Conservation (phyloP, 2,329 filamentous ascomycete genomes). For the Colletotrichum orchidophilum region DNA sequence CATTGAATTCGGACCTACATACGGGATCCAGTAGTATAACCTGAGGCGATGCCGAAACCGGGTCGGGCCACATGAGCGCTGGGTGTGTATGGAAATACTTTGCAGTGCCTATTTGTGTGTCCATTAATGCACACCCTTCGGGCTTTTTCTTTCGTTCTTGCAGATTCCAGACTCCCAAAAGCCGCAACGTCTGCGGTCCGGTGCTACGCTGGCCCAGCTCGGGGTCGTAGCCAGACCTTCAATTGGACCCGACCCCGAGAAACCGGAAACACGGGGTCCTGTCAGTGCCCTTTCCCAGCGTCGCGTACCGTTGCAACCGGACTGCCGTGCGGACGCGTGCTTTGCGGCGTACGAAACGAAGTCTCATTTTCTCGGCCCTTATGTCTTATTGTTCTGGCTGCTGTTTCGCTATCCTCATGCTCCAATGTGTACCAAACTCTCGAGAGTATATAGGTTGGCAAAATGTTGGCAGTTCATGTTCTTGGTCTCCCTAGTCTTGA, state of each 20-base stretch:
- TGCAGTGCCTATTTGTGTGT: neutral
- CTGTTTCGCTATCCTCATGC: neutral
- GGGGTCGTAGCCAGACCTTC: slow-evolving; percentile 11
- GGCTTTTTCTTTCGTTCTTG: neutral
- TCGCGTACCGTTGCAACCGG: neutral
- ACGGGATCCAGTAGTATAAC: neutral
- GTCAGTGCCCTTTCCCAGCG: neutral
- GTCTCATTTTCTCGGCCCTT: neutral
- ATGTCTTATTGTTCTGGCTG: neutral
- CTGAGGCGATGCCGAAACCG: neutral
- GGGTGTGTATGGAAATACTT: neutral
- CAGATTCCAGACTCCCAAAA: slow-evolving; percentile 10
- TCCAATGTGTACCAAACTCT: neutral
- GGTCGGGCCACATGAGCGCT: neutral
- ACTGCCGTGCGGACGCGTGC: neutral
- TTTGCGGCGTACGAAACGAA: neutral
- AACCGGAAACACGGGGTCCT: slow-evolving; percentile 27
- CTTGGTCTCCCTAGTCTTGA: neutral
- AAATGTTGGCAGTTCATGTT: neutral
- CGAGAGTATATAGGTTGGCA: neutral
- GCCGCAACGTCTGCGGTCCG: neutral
- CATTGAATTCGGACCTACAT: too few species aligned
- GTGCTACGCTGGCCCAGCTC: slow-evolving; percentile 14
- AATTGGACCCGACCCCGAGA: slow-evolving; percentile 25
- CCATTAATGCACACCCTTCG: neutral